phyloP scores from a whole-genome alignment of 164 flowering plant genomes.

The Litsea cubeba region DNA sequence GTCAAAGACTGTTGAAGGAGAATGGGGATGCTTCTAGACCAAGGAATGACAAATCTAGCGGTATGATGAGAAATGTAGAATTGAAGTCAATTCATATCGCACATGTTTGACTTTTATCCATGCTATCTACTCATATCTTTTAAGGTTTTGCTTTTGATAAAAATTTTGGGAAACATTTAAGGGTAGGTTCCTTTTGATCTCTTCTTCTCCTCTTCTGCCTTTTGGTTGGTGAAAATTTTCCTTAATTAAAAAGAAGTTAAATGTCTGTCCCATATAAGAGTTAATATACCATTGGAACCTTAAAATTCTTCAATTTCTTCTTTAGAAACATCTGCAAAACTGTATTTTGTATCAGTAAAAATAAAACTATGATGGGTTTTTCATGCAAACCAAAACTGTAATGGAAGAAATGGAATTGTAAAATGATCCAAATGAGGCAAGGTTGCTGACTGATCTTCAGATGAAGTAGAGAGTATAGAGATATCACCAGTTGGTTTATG shows the following conservation, averaged over 20 bases:
- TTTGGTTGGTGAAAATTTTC: too few relatives aligned
- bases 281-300: too few relatives aligned
- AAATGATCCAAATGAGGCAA: background rate
- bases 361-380: too few relatives aligned
- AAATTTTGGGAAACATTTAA: background rate
- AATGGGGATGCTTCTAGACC: constrained; percentile 35
- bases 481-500: too few relatives aligned
- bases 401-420: background rate
- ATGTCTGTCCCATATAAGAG: too few relatives aligned
- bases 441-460: too few relatives aligned
- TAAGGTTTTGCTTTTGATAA: background rate
- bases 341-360: background rate
- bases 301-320: background rate
- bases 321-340: background rate
- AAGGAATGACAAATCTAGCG: constrained; percentile 27
- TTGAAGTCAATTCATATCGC: background rate
- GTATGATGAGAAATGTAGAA: constrained; percentile 12
- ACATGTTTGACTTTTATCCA: background rate
- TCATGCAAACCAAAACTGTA: background rate
- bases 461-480: too few relatives aligned
- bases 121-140: background rate
- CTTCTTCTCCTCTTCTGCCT: too few relatives aligned
- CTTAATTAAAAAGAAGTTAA: too few relatives aligned
- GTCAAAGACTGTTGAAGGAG: constrained; percentile 73
- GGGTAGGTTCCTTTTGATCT: background rate